Conservation (phyloP, 192 early-diverging fungal species). For the Entomortierella beljakovae region DNA sequence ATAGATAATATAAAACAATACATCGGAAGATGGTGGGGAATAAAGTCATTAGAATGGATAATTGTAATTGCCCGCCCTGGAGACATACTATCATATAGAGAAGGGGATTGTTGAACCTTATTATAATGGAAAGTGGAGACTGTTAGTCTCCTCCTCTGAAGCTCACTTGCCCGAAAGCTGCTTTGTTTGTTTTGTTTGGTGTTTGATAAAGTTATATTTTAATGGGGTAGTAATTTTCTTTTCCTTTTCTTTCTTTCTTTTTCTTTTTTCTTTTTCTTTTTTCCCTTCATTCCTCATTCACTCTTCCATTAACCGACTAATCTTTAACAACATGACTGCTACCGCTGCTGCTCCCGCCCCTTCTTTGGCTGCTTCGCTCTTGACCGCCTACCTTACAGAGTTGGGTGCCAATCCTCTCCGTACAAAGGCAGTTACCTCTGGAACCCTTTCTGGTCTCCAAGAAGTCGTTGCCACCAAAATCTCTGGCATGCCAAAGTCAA, state of each 20-base stretch:
- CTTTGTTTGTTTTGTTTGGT: too few species aligned
- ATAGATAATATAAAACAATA: too few species aligned
- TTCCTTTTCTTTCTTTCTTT: constrained; percentile 6
- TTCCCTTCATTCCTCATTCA: not conserved
- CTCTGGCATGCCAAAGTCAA: constrained; percentile 56
- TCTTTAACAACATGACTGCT: constrained; percentile 38
- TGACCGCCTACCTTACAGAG: constrained; percentile 70
- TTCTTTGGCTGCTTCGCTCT: constrained; percentile 49
- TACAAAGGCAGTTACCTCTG: constrained; percentile 86
- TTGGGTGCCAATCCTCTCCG: constrained; percentile 75
- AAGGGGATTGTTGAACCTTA: too few species aligned
- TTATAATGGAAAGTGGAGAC: too few species aligned
- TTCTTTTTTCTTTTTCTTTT: not conserved
- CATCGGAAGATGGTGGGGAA: too few species aligned
- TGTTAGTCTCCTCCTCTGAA: too few species aligned
- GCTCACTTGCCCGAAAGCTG: too few species aligned
- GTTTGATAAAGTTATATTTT: too few species aligned
- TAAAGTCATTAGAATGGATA: too few species aligned
- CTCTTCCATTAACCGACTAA: not conserved
- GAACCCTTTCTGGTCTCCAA: constrained; percentile 80
- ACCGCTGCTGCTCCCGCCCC: constrained; percentile 27
- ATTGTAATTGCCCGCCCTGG: too few species aligned
- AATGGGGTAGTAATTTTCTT: too few species aligned
- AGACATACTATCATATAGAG: too few species aligned
- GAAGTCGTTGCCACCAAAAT: constrained; percentile 79